Evolutionary conservation across 257 asterid species (phyloP).

Genomic region (Apocynum venetum): DNA sequence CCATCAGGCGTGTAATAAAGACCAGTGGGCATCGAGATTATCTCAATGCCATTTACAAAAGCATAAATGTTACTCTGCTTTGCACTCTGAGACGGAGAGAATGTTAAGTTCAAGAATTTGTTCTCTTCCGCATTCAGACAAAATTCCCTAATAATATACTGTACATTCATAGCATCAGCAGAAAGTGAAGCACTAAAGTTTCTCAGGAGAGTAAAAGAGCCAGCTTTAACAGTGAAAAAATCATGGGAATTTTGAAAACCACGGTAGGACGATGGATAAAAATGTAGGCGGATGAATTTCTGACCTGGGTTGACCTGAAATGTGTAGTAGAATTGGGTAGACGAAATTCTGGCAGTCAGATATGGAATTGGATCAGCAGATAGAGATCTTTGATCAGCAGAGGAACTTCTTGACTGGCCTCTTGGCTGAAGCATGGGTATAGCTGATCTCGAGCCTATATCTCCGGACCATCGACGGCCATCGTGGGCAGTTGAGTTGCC

Average conservation of each 20-base stretch:
- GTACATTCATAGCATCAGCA: constrained; percentile 30
- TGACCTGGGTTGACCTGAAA: constrained; percentile 21
- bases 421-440: background rate
- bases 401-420: background rate
- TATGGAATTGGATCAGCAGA: constrained; percentile 18
- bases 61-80: constrained; percentile 21
- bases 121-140: constrained; percentile 31
- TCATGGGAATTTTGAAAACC: constrained; percentile 20
- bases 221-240: constrained; percentile 20
- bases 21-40: constrained; percentile 31
- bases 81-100: constrained; percentile 28
- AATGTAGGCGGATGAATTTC: constrained; percentile 22
- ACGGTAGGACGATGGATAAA: constrained; percentile 12
- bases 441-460: background rate
- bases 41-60: constrained; percentile 57
- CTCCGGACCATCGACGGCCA: too few species aligned
- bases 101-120: constrained; percentile 28
- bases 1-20: constrained; percentile 18
- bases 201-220: constrained; percentile 17
- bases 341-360: constrained; percentile 9
- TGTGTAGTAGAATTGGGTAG: constrained; percentile 9
- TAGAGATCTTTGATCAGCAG: background rate
- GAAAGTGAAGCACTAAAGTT: constrained; percentile 25
- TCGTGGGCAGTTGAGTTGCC: too few species aligned
- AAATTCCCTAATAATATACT: constrained; percentile 39